A percentile compares a stretch with the other conserved stretches of the same genome.
Conservation (phyloP, 2,329 filamentous ascomycete species). For the Scedosporium boydii region DNA sequence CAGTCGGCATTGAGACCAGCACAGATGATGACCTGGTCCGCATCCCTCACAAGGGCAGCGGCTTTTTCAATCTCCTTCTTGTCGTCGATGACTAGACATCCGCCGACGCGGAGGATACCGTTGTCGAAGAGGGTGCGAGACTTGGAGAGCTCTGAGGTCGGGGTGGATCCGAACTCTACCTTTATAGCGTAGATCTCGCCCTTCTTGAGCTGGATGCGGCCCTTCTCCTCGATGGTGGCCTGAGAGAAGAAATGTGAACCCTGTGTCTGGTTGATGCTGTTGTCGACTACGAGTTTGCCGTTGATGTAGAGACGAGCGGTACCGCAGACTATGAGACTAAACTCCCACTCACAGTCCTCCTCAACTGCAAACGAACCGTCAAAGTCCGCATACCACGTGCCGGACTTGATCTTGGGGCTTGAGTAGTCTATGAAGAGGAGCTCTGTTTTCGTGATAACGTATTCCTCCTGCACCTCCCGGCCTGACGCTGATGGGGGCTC, state of each 20-base stretch:
- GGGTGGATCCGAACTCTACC: constrained; percentile 50
- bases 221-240: constrained; percentile 55
- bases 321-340: constrained; percentile 57
- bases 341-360: constrained; percentile 51
- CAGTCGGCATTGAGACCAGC: constrained; percentile 72
- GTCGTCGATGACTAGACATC: constrained; percentile 46
- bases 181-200: constrained; percentile 49
- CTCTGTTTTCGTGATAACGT: constrained; percentile 38
- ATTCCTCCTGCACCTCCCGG: constrained; percentile 40
- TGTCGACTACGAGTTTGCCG: constrained; percentile 53
- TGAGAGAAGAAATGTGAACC: constrained; percentile 57
- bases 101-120: constrained; percentile 54
- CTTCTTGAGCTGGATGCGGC: constrained; percentile 45
- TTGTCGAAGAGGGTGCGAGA: constrained; percentile 43
- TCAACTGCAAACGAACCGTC: constrained; percentile 52
- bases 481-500: constrained; percentile 39
- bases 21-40: constrained; percentile 70
- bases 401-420: constrained; percentile 39
- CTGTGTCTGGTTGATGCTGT: constrained; percentile 51
- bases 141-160: constrained; percentile 44
- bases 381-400: constrained; percentile 50
- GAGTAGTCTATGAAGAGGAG: constrained; percentile 40
- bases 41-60: constrained; percentile 55
- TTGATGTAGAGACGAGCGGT: constrained; percentile 58
- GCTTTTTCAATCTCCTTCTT: constrained; percentile 55